phyloP scores from a whole-genome alignment of 2,329 filamentous ascomycete genomes.

The Fusarium redolens region DNA sequence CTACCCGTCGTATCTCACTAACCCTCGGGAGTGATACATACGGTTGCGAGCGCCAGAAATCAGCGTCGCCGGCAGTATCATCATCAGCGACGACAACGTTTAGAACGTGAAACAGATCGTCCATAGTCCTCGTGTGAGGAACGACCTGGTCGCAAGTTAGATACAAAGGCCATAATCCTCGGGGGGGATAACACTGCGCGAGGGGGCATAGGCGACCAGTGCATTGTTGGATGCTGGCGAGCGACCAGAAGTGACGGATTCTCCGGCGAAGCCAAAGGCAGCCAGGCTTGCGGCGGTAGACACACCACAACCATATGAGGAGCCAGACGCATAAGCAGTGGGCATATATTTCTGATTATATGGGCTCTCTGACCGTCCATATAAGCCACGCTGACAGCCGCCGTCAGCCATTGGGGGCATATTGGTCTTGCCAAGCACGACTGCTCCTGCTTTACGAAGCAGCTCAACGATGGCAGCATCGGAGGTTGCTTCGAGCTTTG shows the following conservation, averaged over 20 bases:
- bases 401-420: constrained; percentile 70
- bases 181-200: constrained; percentile 62
- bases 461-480: constrained; percentile 63
- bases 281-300: constrained; percentile 63
- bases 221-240: constrained; percentile 68
- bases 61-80: constrained; percentile 38
- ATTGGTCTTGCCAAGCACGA: constrained; percentile 61
- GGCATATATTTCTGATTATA: constrained; percentile 66
- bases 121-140: constrained; percentile 62
- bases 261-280: constrained; percentile 64
- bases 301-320: constrained; percentile 66
- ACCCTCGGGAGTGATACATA: background rate
- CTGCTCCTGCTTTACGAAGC: constrained; percentile 53
- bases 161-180: constrained; percentile 67
- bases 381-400: constrained; percentile 67
- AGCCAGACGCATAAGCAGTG: constrained; percentile 67
- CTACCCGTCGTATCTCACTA: background rate
- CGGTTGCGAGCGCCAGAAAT: constrained; percentile 61
- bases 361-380: constrained; percentile 66
- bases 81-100: constrained; percentile 61
- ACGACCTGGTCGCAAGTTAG: constrained; percentile 66
- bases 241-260: constrained; percentile 67
- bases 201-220: constrained; percentile 67
- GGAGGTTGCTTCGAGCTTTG: constrained; percentile 59
- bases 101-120: constrained; percentile 62